Base-by-base conservation (phyloP, 441 rosid genomes). In the Viola pubescens region DNA sequence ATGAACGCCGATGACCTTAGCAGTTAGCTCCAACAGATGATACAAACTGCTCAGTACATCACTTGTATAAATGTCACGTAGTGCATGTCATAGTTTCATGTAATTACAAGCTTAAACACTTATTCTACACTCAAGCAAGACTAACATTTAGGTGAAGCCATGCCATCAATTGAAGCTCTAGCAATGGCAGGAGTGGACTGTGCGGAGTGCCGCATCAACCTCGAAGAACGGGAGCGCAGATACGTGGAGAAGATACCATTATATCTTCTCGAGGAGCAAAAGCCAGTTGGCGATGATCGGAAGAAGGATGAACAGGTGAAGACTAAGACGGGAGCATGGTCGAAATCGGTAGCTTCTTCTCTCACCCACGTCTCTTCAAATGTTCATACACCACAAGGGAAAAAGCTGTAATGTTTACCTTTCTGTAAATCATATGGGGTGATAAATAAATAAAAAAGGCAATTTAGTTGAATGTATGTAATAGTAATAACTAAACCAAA, bases 161-260 rank as follows among this genome's bases (percentile, higher is more conserved):
- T 66, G 70, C 65, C 61, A 44, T 74, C 78, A 0, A 66, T 66
- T 14, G 75, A 74, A 59, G 78, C 78, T 55, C 59, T 74, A 14
- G 72, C 78, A 51, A 74, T 74, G 78, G 78, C 68, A 3, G 75
- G 78, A 44, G 65, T n/a, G 48, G 59, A 74, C 50, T 67, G 49
- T 9, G 16, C 2, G 9, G 47, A 50, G 13, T 74, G 75, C 39
- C 52, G 70, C 58, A 67, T 74, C 43, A 50, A 40, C 58, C 44
- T 68, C 7, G 64, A 42, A n/a, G 77, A 58, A 7, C 63, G 69
- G 66, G 72, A 63, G 61, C 61, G 58, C 9, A 14, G 64, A 46
- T 37, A 50, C 49, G 0, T 4, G 39, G 54, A 62, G 41, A 55
- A 48, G 41, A 26, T 63, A 0, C 79, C 76, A 2, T 69, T 3